A percentile compares a stretch with the other conserved stretches of the same genome.
Conservation (phyloP, 148 eudicot genomes). For the Amaranthus cruentus region DNA sequence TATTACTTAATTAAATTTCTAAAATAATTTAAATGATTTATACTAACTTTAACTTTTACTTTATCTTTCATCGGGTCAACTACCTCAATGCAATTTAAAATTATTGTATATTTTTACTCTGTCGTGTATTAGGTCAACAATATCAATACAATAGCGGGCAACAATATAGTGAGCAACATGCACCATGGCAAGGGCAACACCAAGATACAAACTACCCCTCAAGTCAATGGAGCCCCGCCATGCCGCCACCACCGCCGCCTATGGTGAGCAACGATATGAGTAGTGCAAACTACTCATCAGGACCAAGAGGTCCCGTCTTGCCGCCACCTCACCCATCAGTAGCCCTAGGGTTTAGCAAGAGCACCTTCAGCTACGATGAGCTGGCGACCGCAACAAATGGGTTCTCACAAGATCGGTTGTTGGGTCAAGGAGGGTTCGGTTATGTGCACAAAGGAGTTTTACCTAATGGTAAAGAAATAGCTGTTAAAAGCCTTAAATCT, state of each 20-base stretch:
- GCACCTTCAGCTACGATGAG: constrained; percentile 60
- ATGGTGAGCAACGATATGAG: constrained; percentile 40
- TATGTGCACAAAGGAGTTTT: constrained; percentile 70
- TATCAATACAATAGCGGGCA: too few species aligned
- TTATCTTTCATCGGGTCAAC: too few species aligned
- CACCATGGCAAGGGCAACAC: constrained; percentile 18
- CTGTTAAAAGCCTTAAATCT: constrained; percentile 68
- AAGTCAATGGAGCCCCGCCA: constrained; percentile 18
- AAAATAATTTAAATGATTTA: too few species aligned
- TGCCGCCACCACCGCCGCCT: constrained; percentile 39
- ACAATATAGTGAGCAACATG: constrained; percentile 36
- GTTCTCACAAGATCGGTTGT: constrained; percentile 38
- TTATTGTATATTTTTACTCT: too few species aligned
- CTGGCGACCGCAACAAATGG: constrained; percentile 56
- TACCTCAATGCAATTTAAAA: too few species aligned
- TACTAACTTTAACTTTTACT: too few species aligned
- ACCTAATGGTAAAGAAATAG: constrained; percentile 69
- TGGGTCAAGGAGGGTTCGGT: constrained; percentile 87
- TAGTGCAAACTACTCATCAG: constrained; percentile 39
- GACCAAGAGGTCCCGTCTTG: constrained; percentile 27
- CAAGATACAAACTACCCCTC: constrained; percentile 30
- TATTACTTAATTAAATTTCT: too few species aligned
- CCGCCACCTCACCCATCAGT: constrained; percentile 59
- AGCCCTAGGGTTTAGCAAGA: constrained; percentile 52
- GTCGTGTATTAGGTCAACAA: constrained; percentile 10